A percentile compares a stretch with the other conserved stretches of the same genome.
Evolutionary conservation across 2,329 filamentous ascomycete species (phyloP).

Genomic region (Exophiala viscosa): DNA sequence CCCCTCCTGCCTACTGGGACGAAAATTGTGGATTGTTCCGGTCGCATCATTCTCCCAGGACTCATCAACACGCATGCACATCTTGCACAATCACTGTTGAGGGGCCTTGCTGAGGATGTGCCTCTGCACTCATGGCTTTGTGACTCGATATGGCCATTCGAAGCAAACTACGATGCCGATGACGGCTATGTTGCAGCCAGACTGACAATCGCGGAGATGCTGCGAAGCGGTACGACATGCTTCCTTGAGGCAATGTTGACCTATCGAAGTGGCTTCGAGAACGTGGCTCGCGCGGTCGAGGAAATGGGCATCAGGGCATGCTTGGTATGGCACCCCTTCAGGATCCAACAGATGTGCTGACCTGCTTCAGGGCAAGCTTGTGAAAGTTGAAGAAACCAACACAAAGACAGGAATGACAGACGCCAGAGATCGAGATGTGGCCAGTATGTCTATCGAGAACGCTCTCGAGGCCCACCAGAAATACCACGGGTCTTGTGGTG

Average conservation of each 20-base stretch:
- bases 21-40: constrained; percentile 29
- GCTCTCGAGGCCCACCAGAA: constrained; percentile 26
- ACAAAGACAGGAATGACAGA: constrained; percentile 24
- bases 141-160: constrained; percentile 37
- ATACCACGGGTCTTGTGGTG: constrained; percentile 33
- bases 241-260: constrained; percentile 38
- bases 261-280: constrained; percentile 30
- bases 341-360: not conserved
- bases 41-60: constrained; percentile 36
- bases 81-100: constrained; percentile 35
- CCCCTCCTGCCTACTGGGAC: constrained; percentile 10
- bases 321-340: constrained; percentile 20
- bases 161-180: constrained; percentile 34
- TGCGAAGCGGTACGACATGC: constrained; percentile 38
- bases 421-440: constrained; percentile 30
- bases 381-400: constrained; percentile 18
- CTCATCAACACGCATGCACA: constrained; percentile 38
- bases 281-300: constrained; percentile 31
- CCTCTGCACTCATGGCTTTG: constrained; percentile 32
- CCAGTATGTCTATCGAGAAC: constrained; percentile 31
- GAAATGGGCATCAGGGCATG: constrained; percentile 36
- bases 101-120: constrained; percentile 33
- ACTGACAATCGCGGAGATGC: constrained; percentile 38
- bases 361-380: constrained; percentile 16
- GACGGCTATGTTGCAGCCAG: constrained; percentile 35